A percentile compares a stretch with the other conserved stretches of the same genome.
phyloP scores from a whole-genome alignment of 2,329 filamentous ascomycete genomes.

The Pestalotiopsis sp. region DNA sequence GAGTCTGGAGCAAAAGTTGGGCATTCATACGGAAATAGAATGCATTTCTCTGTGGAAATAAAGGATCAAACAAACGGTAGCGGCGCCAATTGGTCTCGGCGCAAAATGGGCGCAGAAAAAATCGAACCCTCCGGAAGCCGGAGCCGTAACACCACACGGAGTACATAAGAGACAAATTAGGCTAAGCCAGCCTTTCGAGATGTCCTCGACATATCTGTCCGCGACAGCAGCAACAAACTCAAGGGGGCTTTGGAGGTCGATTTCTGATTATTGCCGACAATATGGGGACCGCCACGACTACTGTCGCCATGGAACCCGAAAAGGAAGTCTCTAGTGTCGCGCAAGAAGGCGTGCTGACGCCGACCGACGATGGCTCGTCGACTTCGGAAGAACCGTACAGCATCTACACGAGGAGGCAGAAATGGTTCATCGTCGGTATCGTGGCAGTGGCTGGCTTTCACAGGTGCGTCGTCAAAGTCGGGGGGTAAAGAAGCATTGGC shows the following conservation, averaged over 20 bases:
- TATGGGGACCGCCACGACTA: background rate
- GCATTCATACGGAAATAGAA: background rate
- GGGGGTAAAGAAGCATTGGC: accelerated
- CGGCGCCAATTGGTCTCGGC: background rate
- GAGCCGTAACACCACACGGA: background rate
- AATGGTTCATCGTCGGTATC: conserved; percentile 28
- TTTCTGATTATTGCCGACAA: background rate
- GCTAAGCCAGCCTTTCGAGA: background rate
- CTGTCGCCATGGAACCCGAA: background rate
- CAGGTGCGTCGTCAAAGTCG: background rate
- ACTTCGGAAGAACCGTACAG: conserved; percentile 20
- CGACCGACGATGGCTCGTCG: background rate
- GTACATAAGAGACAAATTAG: background rate
- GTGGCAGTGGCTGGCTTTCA: conserved; percentile 28
- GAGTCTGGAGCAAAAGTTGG: background rate
- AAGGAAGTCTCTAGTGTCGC: background rate
- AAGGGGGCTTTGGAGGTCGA: background rate
- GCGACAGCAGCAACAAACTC: background rate
- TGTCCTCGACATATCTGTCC: background rate
- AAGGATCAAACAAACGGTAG: background rate
- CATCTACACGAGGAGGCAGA: conserved; percentile 26
- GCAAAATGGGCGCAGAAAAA: background rate
- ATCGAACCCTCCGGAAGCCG: conserved; percentile 1
- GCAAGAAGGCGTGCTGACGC: background rate
- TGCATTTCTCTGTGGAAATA: background rate